Evolutionary conservation across 805 yeast species (phyloP).

Genomic region (Wickerhamiella australiensis): DNA sequence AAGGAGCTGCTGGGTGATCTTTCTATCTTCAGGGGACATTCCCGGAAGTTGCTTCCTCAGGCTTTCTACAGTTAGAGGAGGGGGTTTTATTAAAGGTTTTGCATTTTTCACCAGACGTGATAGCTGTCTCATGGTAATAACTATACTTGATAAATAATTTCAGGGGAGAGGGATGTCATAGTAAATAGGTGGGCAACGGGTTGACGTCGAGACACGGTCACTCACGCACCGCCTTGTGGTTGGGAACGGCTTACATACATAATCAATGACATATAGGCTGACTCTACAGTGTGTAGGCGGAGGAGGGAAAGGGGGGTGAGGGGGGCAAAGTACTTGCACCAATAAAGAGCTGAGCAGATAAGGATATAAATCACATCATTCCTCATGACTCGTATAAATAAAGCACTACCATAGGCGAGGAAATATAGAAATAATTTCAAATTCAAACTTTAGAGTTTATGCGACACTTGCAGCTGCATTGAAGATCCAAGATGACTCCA

Average conservation of each 20-base stretch:
- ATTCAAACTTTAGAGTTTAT: background rate
- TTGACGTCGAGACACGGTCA: no score
- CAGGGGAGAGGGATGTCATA: no score
- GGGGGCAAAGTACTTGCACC: no score
- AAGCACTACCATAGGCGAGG: no score
- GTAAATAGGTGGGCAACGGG: no score
- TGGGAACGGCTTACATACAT: no score
- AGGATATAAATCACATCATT: background rate
- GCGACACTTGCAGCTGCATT: background rate
- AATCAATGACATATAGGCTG: no score
- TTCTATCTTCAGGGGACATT: slow-evolving; percentile 15
- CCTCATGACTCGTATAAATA: background rate
- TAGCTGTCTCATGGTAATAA: slow-evolving; percentile 3
- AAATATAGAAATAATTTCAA: no score
- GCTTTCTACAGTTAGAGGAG: slow-evolving; percentile 5
- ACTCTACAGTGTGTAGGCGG: no score
- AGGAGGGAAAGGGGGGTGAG: no score
- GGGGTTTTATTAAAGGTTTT: background rate
- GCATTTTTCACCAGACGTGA: background rate
- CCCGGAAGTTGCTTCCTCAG: slow-evolving; percentile 14
- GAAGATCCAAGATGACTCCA: background rate
- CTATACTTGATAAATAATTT: background rate
- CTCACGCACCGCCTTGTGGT: no score
- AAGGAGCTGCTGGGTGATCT: slow-evolving; percentile 12
- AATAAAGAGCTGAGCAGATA: background rate